phyloP scores from a whole-genome alignment of 1,139 yeast genomes.

The Casaregolazyma suthepensis region DNA sequence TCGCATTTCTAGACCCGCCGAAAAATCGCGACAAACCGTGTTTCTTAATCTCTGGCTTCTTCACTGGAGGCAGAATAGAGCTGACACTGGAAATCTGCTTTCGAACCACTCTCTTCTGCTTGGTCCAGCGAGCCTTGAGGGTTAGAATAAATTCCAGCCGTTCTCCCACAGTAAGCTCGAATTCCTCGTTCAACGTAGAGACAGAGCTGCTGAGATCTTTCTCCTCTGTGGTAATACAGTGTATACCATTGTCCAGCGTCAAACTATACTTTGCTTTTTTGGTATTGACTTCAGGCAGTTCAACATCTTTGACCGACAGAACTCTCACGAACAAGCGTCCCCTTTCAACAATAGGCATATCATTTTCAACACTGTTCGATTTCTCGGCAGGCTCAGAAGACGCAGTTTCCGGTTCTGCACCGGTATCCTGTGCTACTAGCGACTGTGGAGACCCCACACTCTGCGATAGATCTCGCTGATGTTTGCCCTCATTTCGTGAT shows the following conservation, averaged over 20 bases:
- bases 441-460: background rate
- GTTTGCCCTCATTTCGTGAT: background rate
- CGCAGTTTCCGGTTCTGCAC: background rate
- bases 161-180: slow-evolving; percentile 69
- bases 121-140: slow-evolving; percentile 56
- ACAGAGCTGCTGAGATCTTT: slow-evolving; percentile 39
- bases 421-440: background rate
- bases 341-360: slow-evolving; percentile 42
- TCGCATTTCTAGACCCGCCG: slow-evolving; percentile 12
- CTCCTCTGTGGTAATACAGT: slow-evolving; percentile 71
- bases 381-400: background rate
- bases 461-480: background rate
- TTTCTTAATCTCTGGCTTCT: slow-evolving; percentile 8
- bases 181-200: slow-evolving; percentile 65
- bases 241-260: slow-evolving; percentile 84
- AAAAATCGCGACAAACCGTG: slow-evolving; percentile 20
- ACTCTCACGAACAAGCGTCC: slow-evolving; percentile 73
- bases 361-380: slow-evolving; percentile 10
- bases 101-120: slow-evolving; percentile 36
- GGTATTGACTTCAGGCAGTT: slow-evolving; percentile 47
- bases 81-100: slow-evolving; percentile 16
- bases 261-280: slow-evolving; percentile 62
- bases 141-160: slow-evolving; percentile 68
- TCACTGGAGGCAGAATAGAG: slow-evolving; percentile 5
- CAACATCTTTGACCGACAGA: slow-evolving; percentile 51